A percentile compares a stretch with the other conserved stretches of the same genome.
Evolutionary conservation across 257 asterid species (phyloP).

Genomic region (Primulina eburnea): DNA sequence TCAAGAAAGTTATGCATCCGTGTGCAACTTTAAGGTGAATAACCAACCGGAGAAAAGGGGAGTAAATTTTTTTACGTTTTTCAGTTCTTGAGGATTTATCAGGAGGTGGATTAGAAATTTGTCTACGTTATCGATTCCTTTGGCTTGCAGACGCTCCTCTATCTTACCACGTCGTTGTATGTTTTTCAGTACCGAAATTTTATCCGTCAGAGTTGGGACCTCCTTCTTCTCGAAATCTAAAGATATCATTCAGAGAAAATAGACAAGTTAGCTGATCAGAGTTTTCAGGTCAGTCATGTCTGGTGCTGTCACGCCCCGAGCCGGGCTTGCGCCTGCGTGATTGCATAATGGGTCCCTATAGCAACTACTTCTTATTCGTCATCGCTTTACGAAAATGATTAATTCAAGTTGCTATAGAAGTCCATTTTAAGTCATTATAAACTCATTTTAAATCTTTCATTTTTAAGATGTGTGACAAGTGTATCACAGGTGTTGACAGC

Average conservation of each 20-base stretch:
- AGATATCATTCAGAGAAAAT: constrained; percentile 1
- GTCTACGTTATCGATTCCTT: constrained; percentile 39
- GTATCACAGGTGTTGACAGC: too few relatives aligned
- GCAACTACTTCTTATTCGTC: too few relatives aligned
- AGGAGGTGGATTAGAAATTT: constrained; percentile 48
- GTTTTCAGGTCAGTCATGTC: too few relatives aligned
- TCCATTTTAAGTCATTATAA: too few relatives aligned
- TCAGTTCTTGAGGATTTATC: constrained; percentile 38
- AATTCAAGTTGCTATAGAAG: too few relatives aligned
- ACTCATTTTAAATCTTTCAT: too few relatives aligned
- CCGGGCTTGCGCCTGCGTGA: too few relatives aligned
- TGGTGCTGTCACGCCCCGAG: too few relatives aligned
- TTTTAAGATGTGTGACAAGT: too few relatives aligned
- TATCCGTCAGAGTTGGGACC: constrained; percentile 45
- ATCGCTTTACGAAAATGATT: too few relatives aligned
- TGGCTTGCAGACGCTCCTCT: constrained; percentile 27
- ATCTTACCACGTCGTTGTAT: constrained; percentile 32
- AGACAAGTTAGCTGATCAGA: too few relatives aligned
- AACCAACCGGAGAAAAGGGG: background rate
- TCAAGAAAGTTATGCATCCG: background rate
- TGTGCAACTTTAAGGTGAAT: background rate
- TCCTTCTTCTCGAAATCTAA: constrained; percentile 45
- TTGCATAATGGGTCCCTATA: too few relatives aligned
- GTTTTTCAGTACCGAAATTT: constrained; percentile 34
- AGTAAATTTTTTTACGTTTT: constrained; percentile 33